These are phyloP conservation scores for Erythrobasidium hasegawianum DNA, from an alignment of 1,284 basidiomycete genomes.

Conservation along the genomic window DNA sequence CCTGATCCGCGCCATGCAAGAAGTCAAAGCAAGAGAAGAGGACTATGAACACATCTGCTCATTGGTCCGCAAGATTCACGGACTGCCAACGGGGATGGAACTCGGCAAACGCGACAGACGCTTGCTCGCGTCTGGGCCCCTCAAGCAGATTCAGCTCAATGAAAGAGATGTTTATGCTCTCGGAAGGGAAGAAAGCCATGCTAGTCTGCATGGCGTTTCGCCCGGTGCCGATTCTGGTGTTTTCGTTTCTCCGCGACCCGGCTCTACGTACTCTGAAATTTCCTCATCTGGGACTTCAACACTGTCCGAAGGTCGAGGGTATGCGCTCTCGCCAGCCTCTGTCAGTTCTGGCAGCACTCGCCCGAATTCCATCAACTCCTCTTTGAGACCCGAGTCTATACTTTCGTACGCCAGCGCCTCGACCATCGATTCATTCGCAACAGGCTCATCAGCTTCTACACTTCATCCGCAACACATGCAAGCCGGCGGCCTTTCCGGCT, in stretches of 20 bases:
- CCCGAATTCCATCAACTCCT: slow-evolving; percentile 2
- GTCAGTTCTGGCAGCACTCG: slow-evolving; percentile 12
- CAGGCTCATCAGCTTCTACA: not conserved
- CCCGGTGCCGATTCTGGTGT: slow-evolving; percentile 7
- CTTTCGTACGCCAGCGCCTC: not conserved
- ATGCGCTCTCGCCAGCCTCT: slow-evolving; percentile 33
- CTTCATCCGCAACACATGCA: not conserved
- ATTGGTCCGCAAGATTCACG: slow-evolving; percentile 60
- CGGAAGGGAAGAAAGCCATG: not conserved
- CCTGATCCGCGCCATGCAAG: slow-evolving; percentile 68
- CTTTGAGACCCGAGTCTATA: slow-evolving; percentile 28
- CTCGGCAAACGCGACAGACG: slow-evolving; percentile 67
- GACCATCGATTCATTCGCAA: not conserved
- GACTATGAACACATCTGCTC: slow-evolving; percentile 68
- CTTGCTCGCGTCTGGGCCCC: slow-evolving; percentile 64
- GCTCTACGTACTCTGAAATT: slow-evolving; percentile 1
- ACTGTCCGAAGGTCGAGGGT: slow-evolving; percentile 19
- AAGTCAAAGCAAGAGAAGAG: slow-evolving; percentile 76
- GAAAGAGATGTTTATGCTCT: slow-evolving; percentile 42
- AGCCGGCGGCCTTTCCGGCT: too few relatives aligned
- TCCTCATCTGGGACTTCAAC: slow-evolving; percentile 4
- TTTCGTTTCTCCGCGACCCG: slow-evolving; percentile 5
- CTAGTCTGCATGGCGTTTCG: slow-evolving; percentile 1
- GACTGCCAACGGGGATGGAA: slow-evolving; percentile 56
- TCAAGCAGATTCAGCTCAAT: slow-evolving; percentile 50